These are phyloP conservation scores for Bretziella fagacearum DNA, from an alignment of 2,329 filamentous ascomycete genomes.

Conservation along the genomic window DNA sequence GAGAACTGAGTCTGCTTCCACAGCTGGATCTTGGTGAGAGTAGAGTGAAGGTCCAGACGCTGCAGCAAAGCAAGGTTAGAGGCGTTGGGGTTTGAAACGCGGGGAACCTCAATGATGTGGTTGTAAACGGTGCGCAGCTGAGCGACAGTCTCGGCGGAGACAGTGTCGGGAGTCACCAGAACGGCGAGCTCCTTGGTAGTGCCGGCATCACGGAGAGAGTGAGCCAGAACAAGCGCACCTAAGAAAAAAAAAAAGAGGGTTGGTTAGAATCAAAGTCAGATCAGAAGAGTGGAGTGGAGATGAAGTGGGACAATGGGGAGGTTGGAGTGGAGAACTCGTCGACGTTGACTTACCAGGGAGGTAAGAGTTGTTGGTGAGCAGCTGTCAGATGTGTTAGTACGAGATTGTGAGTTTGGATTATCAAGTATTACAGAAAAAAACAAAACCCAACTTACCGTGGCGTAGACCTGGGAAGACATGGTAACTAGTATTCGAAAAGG, in stretches of 20 bases:
- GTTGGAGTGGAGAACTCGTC: constrained; percentile 11
- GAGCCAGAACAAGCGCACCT: constrained; percentile 87
- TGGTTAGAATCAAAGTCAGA: background rate
- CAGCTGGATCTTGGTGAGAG: constrained; percentile 90
- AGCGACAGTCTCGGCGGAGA: constrained; percentile 57
- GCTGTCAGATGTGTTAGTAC: background rate
- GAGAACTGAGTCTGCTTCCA: constrained; percentile 85
- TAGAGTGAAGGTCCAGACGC: constrained; percentile 72
- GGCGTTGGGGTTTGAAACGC: constrained; percentile 58
- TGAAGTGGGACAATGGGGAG: background rate
- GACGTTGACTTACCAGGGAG: constrained; percentile 52
- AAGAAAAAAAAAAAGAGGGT: too few relatives aligned
- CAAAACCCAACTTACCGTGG: constrained; percentile 8
- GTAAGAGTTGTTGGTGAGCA: constrained; percentile 82
- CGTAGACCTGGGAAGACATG: constrained; percentile 12
- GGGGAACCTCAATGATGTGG: constrained; percentile 68
- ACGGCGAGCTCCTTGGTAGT: constrained; percentile 73
- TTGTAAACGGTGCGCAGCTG: constrained; percentile 81
- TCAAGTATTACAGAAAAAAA: background rate
- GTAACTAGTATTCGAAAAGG: constrained; percentile 4
- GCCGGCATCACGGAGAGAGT: constrained; percentile 82
- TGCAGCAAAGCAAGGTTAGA: constrained; percentile 85
- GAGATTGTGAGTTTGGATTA: background rate
- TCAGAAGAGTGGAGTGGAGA: background rate
- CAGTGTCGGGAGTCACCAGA: constrained; percentile 63